Conservation (phyloP, 2,329 filamentous ascomycete genomes). For the Tolypocladium tundrense region DNA sequence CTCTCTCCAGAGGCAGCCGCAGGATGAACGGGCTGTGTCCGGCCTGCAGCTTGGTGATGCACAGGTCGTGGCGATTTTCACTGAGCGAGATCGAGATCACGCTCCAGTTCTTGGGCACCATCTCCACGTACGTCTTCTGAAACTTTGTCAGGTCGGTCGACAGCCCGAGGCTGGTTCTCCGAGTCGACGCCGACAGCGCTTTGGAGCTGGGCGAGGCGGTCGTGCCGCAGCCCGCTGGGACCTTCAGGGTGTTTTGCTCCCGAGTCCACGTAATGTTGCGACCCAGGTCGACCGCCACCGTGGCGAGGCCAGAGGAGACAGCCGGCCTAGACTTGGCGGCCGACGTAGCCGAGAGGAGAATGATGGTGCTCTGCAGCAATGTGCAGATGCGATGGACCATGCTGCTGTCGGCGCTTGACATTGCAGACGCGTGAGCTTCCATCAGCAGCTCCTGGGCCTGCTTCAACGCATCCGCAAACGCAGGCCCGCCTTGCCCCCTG, state of each 20-base stretch:
- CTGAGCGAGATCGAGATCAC: slow-evolving; percentile 78
- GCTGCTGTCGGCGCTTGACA: slow-evolving; percentile 43
- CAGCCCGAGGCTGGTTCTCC: slow-evolving; percentile 34
- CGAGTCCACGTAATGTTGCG: slow-evolving; percentile 58
- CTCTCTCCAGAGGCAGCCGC: slow-evolving; percentile 72
- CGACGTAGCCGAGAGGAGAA: slow-evolving; percentile 54
- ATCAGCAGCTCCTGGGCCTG: slow-evolving; percentile 57
- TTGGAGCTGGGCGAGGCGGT: slow-evolving; percentile 8
- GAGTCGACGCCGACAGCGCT: slow-evolving; percentile 16
- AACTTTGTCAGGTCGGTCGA: slow-evolving; percentile 51
- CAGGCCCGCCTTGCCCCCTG: slow-evolving; percentile 19
- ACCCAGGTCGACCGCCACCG: slow-evolving; percentile 57
- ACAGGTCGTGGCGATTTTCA: slow-evolving; percentile 73
- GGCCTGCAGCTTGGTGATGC: slow-evolving; percentile 74
- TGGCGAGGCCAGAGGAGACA: slow-evolving; percentile 46
- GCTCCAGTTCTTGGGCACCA: slow-evolving; percentile 74
- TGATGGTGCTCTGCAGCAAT: slow-evolving; percentile 53
- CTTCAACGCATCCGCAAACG: slow-evolving; percentile 49
- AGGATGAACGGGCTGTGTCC: slow-evolving; percentile 74
- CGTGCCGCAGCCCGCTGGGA: slow-evolving; percentile 6
- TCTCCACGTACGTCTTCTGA: slow-evolving; percentile 72
- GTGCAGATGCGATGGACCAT: slow-evolving; percentile 53
- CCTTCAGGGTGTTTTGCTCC: slow-evolving; percentile 49
- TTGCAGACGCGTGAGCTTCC: slow-evolving; percentile 49
- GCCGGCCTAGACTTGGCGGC: slow-evolving; percentile 33